Evolutionary conservation across 2,329 filamentous ascomycete genomes (phyloP).

Genomic region (Penicillium sp.): DNA sequence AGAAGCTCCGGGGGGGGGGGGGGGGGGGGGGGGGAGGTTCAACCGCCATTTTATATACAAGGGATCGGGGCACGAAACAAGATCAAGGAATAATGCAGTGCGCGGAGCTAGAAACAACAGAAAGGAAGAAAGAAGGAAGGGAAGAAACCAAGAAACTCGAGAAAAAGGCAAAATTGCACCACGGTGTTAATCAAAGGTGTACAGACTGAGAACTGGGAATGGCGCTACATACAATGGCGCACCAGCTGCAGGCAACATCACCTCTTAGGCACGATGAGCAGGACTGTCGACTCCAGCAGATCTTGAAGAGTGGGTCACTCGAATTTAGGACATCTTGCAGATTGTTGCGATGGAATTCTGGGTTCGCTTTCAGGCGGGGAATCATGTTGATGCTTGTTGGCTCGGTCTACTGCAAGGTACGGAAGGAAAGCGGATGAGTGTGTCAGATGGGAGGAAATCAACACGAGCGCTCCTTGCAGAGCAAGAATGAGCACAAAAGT

Average conservation of each 20-base stretch:
- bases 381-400: slow-evolving; percentile 7
- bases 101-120: neutral
- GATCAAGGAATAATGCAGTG: neutral
- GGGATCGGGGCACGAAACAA: neutral
- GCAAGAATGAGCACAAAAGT: neutral
- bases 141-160: neutral
- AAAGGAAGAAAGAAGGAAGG: too few species aligned
- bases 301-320: slow-evolving; percentile 28
- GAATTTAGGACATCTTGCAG: slow-evolving; percentile 4
- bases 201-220: neutral
- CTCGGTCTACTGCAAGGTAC: slow-evolving; percentile 7
- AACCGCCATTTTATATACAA: neutral
- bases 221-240: slow-evolving; percentile 33
- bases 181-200: too few species aligned
- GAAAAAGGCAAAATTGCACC: neutral
- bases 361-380: neutral
- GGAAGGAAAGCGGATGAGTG: neutral
- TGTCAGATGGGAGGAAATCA: neutral
- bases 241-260: slow-evolving; percentile 38
- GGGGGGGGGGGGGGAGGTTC: neutral
- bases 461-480: neutral
- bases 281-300: slow-evolving; percentile 39
- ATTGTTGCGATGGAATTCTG: slow-evolving; percentile 2
- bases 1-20: neutral
- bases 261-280: slow-evolving; percentile 35